Evolutionary conservation across 805 yeast genomes (phyloP).

Genomic region (Suhomyces sp.): DNA sequence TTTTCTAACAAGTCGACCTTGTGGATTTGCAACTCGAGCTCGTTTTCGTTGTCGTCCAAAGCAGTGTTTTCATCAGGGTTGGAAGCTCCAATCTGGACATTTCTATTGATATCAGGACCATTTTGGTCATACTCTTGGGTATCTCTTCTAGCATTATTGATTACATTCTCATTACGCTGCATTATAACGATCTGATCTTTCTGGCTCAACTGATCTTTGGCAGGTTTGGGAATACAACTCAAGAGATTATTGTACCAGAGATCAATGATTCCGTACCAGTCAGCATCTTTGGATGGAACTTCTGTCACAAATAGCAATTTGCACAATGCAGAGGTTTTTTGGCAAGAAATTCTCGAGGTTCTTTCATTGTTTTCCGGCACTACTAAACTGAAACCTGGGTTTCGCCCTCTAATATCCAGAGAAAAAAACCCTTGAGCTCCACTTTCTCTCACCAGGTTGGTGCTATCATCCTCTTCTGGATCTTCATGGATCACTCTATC

Average conservation of each 20-base stretch:
- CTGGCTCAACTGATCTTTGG: slow-evolving; percentile 28
- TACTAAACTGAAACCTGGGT: neutral
- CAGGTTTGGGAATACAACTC: slow-evolving; percentile 28
- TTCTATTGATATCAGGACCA: neutral
- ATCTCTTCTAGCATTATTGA: slow-evolving; percentile 2
- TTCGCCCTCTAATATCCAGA: neutral
- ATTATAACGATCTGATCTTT: slow-evolving; percentile 35
- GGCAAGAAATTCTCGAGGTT: neutral
- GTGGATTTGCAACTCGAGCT: slow-evolving; percentile 10
- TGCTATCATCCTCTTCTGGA: neutral
- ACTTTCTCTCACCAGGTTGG: neutral
- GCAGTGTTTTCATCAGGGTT: slow-evolving; percentile 4
- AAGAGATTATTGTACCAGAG: slow-evolving; percentile 19
- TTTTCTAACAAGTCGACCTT: slow-evolving; percentile 11
- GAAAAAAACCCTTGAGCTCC: neutral
- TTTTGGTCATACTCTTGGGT: neutral
- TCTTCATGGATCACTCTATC: slow-evolving; percentile 5
- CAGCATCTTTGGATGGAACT: slow-evolving; percentile 1
- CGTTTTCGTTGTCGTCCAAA: slow-evolving; percentile 14
- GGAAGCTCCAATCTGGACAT: neutral
- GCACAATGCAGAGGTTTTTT: neutral
- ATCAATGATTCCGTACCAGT: slow-evolving; percentile 9
- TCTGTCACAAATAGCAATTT: slow-evolving; percentile 10
- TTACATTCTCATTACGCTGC: slow-evolving; percentile 24
- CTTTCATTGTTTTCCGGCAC: neutral